Evolutionary conservation across 164 flowering plant species (phyloP).

Genomic region (Tinospora cordifolia): DNA sequence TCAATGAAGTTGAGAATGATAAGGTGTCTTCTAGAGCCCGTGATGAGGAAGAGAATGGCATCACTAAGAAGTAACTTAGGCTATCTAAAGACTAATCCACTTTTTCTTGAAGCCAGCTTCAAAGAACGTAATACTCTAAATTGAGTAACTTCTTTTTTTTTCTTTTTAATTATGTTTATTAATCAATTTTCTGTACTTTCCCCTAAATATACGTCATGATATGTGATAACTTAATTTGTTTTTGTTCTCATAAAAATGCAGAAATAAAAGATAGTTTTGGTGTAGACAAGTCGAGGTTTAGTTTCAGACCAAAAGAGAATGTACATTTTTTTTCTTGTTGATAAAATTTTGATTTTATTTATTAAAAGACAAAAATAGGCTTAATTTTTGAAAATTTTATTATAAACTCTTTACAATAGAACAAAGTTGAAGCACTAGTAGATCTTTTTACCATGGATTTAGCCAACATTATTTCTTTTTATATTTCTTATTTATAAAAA

Average conservation of each 20-base stretch:
- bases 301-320: slow-evolving; percentile 10
- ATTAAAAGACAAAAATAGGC: neutral
- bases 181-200: too few relatives aligned
- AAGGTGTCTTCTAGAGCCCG: slow-evolving; percentile 51
- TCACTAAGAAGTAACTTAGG: slow-evolving; percentile 66
- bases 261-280: slow-evolving; percentile 8
- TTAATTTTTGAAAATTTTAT: too few relatives aligned
- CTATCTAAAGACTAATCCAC: slow-evolving; percentile 84
- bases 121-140: slow-evolving; percentile 88
- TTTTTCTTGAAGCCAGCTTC: slow-evolving; percentile 91
- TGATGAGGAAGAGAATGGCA: slow-evolving; percentile 67
- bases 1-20: slow-evolving; percentile 33
- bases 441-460: too few relatives aligned
- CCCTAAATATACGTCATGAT: too few relatives aligned
- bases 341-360: neutral
- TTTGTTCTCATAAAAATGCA: neutral
- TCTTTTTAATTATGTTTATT: too few relatives aligned
- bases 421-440: too few relatives aligned
- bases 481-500: too few relatives aligned
- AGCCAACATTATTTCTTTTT: too few relatives aligned
- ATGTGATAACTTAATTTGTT: too few relatives aligned
- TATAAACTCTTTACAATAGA: too few relatives aligned
- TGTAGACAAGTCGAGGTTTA: slow-evolving; percentile 11
- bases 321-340: neutral
- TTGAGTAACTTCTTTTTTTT: slow-evolving; percentile 44